These are phyloP conservation scores for Ceratocystis ficicola DNA, from an alignment of 2,329 filamentous ascomycete species.

Conservation along the genomic window DNA sequence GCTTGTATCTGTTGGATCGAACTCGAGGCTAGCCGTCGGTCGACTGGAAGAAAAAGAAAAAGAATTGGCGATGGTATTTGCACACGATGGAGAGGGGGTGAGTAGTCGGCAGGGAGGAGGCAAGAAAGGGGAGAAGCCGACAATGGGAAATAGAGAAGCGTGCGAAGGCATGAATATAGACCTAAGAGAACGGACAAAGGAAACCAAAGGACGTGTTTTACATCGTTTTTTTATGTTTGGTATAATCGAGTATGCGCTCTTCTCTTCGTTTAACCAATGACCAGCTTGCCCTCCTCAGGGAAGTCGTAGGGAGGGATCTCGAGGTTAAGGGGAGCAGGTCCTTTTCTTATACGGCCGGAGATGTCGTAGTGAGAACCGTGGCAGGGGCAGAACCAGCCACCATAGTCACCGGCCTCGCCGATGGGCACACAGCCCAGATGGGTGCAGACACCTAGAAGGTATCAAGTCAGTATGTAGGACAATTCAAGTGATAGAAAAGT, in stretches of 20 bases:
- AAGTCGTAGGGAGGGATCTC: conserved; percentile 91
- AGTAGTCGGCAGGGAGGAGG: neutral
- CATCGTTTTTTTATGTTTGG: conserved; percentile 19
- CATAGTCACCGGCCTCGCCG: conserved; percentile 93
- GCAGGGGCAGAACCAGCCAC: conserved; percentile 99
- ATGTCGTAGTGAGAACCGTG: conserved; percentile 99
- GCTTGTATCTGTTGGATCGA: conserved; percentile 15
- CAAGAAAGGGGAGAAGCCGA: neutral
- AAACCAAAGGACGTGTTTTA: conserved; percentile 20
- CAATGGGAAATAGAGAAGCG: neutral
- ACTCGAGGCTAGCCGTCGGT: conserved; percentile 2
- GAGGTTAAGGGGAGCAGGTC: conserved; percentile 92
- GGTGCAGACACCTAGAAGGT: conserved; percentile 77
- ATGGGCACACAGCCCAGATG: conserved; percentile 98
- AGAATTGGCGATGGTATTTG: conserved; percentile 15
- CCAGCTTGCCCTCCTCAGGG: conserved; percentile 72
- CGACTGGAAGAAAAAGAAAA: conserved; percentile 7
- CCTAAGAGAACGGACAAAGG: conserved; percentile 10
- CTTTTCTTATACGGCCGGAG: conserved; percentile 94
- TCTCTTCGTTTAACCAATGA: conserved; percentile 67
- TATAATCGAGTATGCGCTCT: conserved; percentile 19
- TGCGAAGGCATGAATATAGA: conserved; percentile 14
- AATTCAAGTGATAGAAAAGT: neutral
- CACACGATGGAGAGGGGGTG: conserved; percentile 12
- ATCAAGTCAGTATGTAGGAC: neutral